Evolutionary conservation across 169 alveolate species (phyloP).

Genomic region (Plasmodium fragile): DNA sequence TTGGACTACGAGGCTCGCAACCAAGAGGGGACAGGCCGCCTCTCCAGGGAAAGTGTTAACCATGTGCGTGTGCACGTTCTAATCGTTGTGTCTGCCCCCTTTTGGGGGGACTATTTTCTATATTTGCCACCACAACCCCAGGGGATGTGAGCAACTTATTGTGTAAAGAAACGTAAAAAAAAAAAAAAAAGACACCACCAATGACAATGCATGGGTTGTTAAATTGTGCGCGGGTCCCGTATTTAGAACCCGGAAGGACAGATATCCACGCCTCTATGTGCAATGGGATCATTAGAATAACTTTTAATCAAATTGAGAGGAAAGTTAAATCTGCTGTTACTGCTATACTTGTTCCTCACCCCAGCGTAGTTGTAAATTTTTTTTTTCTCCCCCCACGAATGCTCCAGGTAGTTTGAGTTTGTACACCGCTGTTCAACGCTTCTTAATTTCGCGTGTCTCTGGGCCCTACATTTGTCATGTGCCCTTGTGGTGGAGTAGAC

Average conservation of each 20-base stretch:
- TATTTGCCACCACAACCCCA: neutral
- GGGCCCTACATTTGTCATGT: neutral
- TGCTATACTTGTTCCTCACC: slow-evolving; percentile 28
- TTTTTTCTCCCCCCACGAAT: neutral
- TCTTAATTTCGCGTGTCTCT: neutral
- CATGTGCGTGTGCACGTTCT: neutral
- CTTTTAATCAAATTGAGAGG: slow-evolving; percentile 36
- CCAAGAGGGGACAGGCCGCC: neutral
- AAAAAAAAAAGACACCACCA: neutral
- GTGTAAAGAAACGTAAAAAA: neutral
- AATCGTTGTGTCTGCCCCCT: neutral
- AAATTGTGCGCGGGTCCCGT: neutral
- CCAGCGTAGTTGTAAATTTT: neutral
- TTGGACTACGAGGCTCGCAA: neutral
- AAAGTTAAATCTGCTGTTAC: slow-evolving; percentile 43
- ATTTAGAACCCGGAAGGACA: neutral
- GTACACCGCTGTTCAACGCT: neutral
- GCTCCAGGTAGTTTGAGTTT: neutral
- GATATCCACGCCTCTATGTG: neutral
- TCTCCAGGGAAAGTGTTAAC: neutral
- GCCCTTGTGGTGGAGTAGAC: neutral
- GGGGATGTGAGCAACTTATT: neutral
- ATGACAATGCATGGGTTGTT: neutral
- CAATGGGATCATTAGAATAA: slow-evolving; percentile 6
- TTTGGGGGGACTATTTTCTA: neutral